Evolutionary conservation across 495 filamentous ascomycete genomes (phyloP).

Genomic region (Chaetomium cochliodes): DNA sequence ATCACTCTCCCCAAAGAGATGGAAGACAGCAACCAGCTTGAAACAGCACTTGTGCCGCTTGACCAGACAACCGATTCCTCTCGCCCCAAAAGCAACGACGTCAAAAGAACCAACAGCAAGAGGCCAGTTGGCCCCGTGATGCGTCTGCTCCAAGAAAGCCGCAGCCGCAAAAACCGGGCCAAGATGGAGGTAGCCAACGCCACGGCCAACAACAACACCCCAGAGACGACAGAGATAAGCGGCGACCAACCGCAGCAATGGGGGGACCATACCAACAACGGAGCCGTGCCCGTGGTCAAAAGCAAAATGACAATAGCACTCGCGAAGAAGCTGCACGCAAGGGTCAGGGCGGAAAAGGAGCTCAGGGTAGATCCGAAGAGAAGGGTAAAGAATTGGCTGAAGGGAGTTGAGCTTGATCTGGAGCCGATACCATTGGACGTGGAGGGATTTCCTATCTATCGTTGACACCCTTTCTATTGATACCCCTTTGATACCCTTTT

Average conservation of each 20-base stretch:
- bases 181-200: not conserved
- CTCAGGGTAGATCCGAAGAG: slow-evolving; percentile 28
- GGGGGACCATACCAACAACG: not conserved
- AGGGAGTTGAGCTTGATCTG: slow-evolving; percentile 21
- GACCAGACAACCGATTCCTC: not conserved
- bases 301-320: not conserved
- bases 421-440: slow-evolving; percentile 19
- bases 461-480: slow-evolving; percentile 11
- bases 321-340: slow-evolving; percentile 26
- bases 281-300: not conserved
- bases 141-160: slow-evolving; percentile 17
- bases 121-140: slow-evolving; percentile 15
- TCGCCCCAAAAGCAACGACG: not conserved
- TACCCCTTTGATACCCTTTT: slow-evolving; percentile 4
- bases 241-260: not conserved
- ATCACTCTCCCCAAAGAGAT: slow-evolving; percentile 12
- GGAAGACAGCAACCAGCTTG: not conserved
- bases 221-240: not conserved
- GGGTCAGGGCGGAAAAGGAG: slow-evolving; percentile 30
- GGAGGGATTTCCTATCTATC: slow-evolving; percentile 27
- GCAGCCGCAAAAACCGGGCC: slow-evolving; percentile 6
- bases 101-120: not conserved
- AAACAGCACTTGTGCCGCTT: not conserved
- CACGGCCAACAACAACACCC: slow-evolving; percentile 8
- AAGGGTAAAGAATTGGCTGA: slow-evolving; percentile 29